Evolutionary conservation across 352 stramenopile species (phyloP), one percentile per base, ranked within the genome.

Genomic region (Blastocystis sp.): DNA sequence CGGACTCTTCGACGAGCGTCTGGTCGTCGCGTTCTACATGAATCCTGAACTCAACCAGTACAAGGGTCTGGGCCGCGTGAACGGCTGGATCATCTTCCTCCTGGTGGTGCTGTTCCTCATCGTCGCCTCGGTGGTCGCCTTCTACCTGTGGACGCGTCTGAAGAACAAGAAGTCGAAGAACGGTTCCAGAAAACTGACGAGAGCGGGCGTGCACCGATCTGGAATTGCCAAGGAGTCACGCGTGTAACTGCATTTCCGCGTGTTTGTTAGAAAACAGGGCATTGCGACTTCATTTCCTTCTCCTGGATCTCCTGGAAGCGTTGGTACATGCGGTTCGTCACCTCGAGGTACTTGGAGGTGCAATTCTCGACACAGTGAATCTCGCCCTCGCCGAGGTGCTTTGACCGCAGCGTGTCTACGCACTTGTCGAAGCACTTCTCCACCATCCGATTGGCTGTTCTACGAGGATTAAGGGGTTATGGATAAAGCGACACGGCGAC

Each of bases 91-190:
- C 28, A 67, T 84, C 66, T 53, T 84, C 61, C 7, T 84, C 34
- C 48, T 84, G 21, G 56, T 84, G 2, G 53, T 70, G 3, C 10
- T 84, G 5, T 52, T 84, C 7, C 53, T 84, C 23, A 84, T 84
- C 52, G 60, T 84, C 14, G 60, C 52, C 17, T 21, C 17, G 5
- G 19, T 84, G 2, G 56, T 69, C 4, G 0, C 74, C 21, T 84
- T 84, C 74, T 84, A 70, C 28, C 9, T 84, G 28, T 84, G 74
- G 74, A 69, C 74, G 17, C 48, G 74, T 56, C 19, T 84, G 74
- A 84, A 84, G 74, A 84, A 84, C 61, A 84, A 84, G 74, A 67
- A 62, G 40, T 69, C 40, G 38, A 84, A 84, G 74, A 84, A 84
- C 21, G 74, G 74, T 38, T 52, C 74, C 3, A 84, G 48, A 45